Conservation (phyloP, 257 asterid genomes). For the Lycium barbarum region DNA sequence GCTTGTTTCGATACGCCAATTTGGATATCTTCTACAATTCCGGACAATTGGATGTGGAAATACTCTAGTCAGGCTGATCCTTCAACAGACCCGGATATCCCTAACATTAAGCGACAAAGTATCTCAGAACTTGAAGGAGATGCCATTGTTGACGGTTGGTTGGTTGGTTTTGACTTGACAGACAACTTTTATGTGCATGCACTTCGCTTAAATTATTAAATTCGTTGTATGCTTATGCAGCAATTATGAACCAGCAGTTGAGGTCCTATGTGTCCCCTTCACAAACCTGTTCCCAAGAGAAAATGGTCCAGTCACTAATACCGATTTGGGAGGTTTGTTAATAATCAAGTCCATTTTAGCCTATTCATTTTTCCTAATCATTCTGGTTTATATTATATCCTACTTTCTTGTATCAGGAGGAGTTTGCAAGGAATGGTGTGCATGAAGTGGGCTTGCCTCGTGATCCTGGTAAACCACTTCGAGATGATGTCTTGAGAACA, state of each 20-base stretch:
- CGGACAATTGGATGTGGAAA: slow-evolving; percentile 82
- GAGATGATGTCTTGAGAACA: slow-evolving; percentile 70
- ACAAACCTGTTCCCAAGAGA: slow-evolving; percentile 66
- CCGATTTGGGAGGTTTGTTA: slow-evolving; percentile 96
- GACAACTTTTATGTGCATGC: slow-evolving; percentile 29
- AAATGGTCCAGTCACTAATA: slow-evolving; percentile 90
- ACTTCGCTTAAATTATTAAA: slow-evolving; percentile 35
- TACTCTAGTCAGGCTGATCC: slow-evolving; percentile 52
- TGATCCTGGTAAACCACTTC: slow-evolving; percentile 69
- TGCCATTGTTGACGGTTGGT: slow-evolving; percentile 80
- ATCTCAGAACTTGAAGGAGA: slow-evolving; percentile 91
- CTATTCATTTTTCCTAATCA: background rate
- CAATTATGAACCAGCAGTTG: slow-evolving; percentile 75
- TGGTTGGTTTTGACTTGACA: slow-evolving; percentile 34
- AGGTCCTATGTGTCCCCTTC: slow-evolving; percentile 70
- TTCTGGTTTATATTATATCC: slow-evolving; percentile 22
- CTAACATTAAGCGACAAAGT: slow-evolving; percentile 69
- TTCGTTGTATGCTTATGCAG: slow-evolving; percentile 48
- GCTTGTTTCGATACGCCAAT: slow-evolving; percentile 45
- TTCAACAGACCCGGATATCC: slow-evolving; percentile 49
- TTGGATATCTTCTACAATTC: slow-evolving; percentile 85
- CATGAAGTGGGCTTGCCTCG: slow-evolving; percentile 55
- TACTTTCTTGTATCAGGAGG: slow-evolving; percentile 63
- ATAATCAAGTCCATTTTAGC: slow-evolving; percentile 22
- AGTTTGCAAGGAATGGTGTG: slow-evolving; percentile 71